These are phyloP conservation scores for Perkinsus chesapeaki DNA, from an alignment of 169 alveolate genomes.

Conservation along the genomic window DNA sequence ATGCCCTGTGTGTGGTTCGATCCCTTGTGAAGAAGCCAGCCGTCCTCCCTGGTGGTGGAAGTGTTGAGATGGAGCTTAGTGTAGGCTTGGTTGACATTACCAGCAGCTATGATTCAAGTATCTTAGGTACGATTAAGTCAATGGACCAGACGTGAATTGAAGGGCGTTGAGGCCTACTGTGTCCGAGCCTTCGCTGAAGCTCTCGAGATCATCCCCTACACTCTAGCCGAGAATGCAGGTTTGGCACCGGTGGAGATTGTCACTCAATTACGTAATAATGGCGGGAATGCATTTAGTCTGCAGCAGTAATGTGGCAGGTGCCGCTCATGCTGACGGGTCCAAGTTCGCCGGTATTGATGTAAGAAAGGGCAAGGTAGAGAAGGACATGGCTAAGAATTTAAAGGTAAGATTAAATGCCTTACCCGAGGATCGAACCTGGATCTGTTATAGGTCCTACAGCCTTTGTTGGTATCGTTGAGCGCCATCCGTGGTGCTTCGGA, in stretches of 20 bases:
- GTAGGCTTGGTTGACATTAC: constrained; percentile 31
- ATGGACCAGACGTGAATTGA: constrained; percentile 41
- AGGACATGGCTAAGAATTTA: constrained; percentile 25
- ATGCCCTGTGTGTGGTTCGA: constrained; percentile 97
- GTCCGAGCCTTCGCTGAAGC: constrained; percentile 97
- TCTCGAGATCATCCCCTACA: constrained; percentile 95
- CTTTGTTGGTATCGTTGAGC: constrained; percentile 91
- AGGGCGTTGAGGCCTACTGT: constrained; percentile 90
- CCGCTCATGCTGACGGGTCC: constrained; percentile 81
- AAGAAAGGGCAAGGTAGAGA: constrained; percentile 64
- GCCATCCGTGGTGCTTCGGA: constrained; percentile 96
- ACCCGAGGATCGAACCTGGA: constrained; percentile 74
- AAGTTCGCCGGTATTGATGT: constrained; percentile 86
- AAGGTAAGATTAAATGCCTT: constrained; percentile 13
- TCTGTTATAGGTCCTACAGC: constrained; percentile 88
- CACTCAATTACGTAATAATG: constrained; percentile 82
- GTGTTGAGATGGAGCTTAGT: constrained; percentile 91
- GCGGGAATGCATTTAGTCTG: background rate
- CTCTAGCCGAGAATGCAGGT: constrained; percentile 99
- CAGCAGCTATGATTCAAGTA: background rate
- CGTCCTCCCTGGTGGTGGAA: constrained; percentile 99
- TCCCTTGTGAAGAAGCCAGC: constrained; percentile 90
- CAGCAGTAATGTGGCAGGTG: background rate
- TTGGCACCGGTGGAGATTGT: constrained; percentile 91
- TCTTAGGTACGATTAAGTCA: background rate